Evolutionary conservation across 2,329 filamentous ascomycete species (phyloP).

Genomic region (Ophiostoma populinum): DNA sequence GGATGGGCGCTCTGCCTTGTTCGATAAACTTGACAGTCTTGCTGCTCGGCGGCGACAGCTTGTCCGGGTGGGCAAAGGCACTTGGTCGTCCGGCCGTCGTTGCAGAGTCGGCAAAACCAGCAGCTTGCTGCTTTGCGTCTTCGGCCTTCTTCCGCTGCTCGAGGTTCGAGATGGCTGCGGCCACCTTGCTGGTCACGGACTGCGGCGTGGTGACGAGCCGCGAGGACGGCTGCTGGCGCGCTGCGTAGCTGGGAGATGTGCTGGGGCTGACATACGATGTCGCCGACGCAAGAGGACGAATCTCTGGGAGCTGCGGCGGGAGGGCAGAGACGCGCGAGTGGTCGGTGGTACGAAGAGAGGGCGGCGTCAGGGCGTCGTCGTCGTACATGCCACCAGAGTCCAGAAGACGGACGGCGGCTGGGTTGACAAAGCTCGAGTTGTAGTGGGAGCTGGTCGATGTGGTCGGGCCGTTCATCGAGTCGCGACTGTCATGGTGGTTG

Average conservation of each 20-base stretch:
- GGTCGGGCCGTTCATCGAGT: slow-evolving; percentile 24
- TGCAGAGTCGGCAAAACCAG: too few species aligned
- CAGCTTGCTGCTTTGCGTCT: too few species aligned
- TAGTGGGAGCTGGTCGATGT: slow-evolving; percentile 15
- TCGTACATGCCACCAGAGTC: slow-evolving; percentile 21
- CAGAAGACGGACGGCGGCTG: slow-evolving; percentile 40
- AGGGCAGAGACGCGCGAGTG: neutral
- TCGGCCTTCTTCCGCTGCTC: slow-evolving; percentile 15
- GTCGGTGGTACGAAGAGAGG: slow-evolving; percentile 2
- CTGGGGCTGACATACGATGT: slow-evolving; percentile 34
- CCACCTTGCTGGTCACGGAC: slow-evolving; percentile 13
- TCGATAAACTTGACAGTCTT: slow-evolving; percentile 7
- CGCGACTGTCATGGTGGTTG: slow-evolving; percentile 34
- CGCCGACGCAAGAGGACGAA: slow-evolving; percentile 24
- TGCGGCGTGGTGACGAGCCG: slow-evolving; percentile 14
- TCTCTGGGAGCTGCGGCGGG: slow-evolving; percentile 7
- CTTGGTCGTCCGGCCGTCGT: too few species aligned
- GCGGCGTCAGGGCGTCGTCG: slow-evolving; percentile 7
- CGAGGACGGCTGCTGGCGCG: neutral
- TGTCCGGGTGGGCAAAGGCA: too few species aligned
- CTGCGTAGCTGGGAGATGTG: slow-evolving; percentile 3
- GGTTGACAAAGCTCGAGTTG: slow-evolving; percentile 17
- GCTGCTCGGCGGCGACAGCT: neutral
- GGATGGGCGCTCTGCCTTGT: too few species aligned
- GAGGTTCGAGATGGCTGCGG: slow-evolving; percentile 17